A percentile compares a stretch with the other conserved stretches of the same genome.
Conservation (phyloP, 352 stramenopile genomes). For the Pelagophyceae sp. region DNA sequence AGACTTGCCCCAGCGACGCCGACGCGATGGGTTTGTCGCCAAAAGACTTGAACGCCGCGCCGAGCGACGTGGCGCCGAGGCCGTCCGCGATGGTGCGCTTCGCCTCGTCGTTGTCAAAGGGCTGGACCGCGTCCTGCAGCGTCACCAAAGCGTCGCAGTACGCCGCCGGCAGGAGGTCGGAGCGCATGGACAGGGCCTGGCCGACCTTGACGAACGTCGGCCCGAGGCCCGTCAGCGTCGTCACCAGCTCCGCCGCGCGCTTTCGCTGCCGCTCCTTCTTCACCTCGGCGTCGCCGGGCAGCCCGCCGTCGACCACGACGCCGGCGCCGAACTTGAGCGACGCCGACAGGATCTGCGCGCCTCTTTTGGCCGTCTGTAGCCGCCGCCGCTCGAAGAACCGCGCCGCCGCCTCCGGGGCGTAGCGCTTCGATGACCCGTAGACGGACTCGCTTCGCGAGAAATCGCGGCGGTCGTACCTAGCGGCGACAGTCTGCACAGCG, state of each 20-base stretch:
- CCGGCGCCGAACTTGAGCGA: neutral
- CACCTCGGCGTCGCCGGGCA: neutral
- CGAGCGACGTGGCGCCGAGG: conserved; percentile 48
- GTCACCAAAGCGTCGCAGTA: conserved; percentile 36
- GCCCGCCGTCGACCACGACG: neutral
- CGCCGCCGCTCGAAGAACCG: neutral
- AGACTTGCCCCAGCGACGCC: conserved; percentile 51
- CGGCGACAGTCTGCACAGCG: too few species aligned
- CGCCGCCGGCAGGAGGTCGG: conserved; percentile 42
- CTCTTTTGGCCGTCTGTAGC: neutral
- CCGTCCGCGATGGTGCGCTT: conserved; percentile 57
- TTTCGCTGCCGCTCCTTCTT: neutral
- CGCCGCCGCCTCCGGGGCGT: neutral
- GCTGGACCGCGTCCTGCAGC: conserved; percentile 43
- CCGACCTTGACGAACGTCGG: conserved; percentile 51
- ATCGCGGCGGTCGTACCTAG: too few species aligned
- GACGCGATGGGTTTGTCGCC: conserved; percentile 45
- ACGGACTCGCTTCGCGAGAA: too few species aligned
- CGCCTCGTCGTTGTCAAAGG: conserved; percentile 45
- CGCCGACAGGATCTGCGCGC: neutral
- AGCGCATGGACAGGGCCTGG: conserved; percentile 42
- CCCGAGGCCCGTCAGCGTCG: conserved; percentile 39
- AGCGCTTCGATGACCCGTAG: neutral
- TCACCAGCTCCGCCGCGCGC: conserved; percentile 24
- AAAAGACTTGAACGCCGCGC: too few species aligned